Evolutionary conservation across 2,329 filamentous ascomycete genomes (phyloP).

Genomic region (Aspergillus viridinutans): DNA sequence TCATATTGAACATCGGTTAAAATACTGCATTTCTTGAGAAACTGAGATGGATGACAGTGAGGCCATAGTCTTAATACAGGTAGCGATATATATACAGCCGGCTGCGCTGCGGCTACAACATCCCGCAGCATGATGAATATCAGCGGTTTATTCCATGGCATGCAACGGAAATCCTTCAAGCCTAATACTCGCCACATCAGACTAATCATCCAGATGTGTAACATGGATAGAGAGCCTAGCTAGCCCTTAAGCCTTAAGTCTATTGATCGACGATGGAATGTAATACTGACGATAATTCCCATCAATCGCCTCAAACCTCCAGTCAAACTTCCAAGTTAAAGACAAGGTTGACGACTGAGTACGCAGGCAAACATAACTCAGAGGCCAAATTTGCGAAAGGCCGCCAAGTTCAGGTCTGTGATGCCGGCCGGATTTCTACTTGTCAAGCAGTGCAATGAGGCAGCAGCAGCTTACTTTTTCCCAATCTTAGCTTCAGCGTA

Average conservation of each 20-base stretch:
- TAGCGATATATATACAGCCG: neutral
- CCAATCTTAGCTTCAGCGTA: neutral
- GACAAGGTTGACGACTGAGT: neutral
- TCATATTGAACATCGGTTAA: neutral
- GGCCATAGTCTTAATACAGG: neutral
- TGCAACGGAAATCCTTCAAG: too few species aligned
- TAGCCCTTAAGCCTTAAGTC: too few species aligned
- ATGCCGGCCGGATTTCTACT: neutral
- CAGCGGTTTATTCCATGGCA: too few species aligned
- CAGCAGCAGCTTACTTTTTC: neutral
- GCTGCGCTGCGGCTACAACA: too few species aligned
- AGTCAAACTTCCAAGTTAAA: neutral
- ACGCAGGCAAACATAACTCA: neutral
- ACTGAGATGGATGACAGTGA: neutral
- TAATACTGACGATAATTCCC: neutral
- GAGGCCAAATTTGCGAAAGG: neutral
- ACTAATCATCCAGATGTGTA: too few species aligned
- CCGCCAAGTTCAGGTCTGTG: neutral
- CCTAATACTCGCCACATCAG: too few species aligned
- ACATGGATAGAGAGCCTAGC: too few species aligned
- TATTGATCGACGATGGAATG: too few species aligned
- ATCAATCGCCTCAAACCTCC: neutral
- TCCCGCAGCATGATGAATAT: too few species aligned
- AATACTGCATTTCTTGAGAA: neutral
- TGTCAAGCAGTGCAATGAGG: neutral